Evolutionary conservation across 306 rosid species (phyloP), one percentile per base, ranked within the genome.

Genomic region (Corylus avellana): DNA sequence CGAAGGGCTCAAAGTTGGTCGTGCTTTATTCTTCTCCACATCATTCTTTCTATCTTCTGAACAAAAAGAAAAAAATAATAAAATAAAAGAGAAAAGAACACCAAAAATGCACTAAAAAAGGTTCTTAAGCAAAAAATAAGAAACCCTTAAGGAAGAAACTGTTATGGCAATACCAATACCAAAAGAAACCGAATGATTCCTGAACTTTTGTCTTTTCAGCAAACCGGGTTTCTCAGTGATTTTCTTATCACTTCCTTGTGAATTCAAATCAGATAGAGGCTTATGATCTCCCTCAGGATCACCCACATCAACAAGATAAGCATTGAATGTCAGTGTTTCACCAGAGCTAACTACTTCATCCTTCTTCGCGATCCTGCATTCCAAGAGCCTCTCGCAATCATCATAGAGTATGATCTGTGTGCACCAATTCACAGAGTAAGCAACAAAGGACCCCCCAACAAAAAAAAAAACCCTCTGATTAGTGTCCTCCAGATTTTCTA

Each of bases 311-410:
- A 94, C 82, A 25, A 89, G 90, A 77, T 76, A 83, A 20, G 83
- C 62, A 51, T 79, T 85, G 86, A 89, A 85, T 1, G 78, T 64
- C 72, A 89, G 89, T 8, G 88, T 77, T 76, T 87, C 95, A 39
- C 97, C 95, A 37, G 77, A 75, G 46, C 75, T 35, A 77, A 91
- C 85, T 20, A 74, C 73, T 82, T 92, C 97, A 20, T 90, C 91
- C 11, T 69, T 84, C 90, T 89, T 94, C 89, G 90, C 80, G 44
- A 90, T 12, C 77, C 90, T 85, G 78, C 93, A 90, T 84, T 84
- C 93, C 88, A 92, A 72, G 70, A 92, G 85, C 56, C 89, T 91
- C 74, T 86, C 87, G 85, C 85, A 82, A 73, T 88, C 97, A 44
- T 92, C 97, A 73, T 85, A 92, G 58, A 92, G 90, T 84, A 61